phyloP scores from a whole-genome alignment of 257 asterid species.

The Thymus mandschuricus region DNA sequence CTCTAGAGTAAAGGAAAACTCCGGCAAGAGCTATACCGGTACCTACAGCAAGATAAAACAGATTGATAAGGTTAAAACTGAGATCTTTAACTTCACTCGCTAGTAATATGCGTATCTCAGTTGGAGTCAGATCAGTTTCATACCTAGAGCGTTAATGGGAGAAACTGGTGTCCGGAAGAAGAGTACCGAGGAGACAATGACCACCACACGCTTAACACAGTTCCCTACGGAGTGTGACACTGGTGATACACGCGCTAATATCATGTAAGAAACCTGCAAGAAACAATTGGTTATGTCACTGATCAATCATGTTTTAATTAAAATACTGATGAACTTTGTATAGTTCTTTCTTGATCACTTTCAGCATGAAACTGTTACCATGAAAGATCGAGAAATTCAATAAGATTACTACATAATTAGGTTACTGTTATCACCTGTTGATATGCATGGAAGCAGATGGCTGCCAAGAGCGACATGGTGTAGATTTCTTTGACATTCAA shows the following conservation, averaged over 20 bases:
- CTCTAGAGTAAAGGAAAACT: conserved; percentile 89
- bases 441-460: conserved; percentile 88
- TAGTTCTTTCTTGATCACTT: neutral
- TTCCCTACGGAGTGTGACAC: conserved; percentile 95
- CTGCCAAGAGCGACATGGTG: conserved; percentile 68
- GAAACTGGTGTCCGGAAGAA: conserved; percentile 91
- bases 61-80: neutral
- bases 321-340: neutral
- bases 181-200: conserved; percentile 82
- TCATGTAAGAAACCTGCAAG: conserved; percentile 88
- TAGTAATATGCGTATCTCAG: no score
- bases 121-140: neutral
- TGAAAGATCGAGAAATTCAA: neutral
- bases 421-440: conserved; percentile 62
- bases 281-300: conserved; percentile 7
- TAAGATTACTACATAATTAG: no score
- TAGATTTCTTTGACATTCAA: conserved; percentile 64
- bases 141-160: conserved; percentile 72
- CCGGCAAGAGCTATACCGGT: conserved; percentile 91
- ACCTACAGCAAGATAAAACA: conserved; percentile 46
- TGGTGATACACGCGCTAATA: conserved; percentile 90
- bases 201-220: conserved; percentile 93
- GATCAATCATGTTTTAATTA: neutral
- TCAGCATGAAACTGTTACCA: neutral
- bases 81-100: neutral